Evolutionary conservation across 768 basidiomycete species (phyloP).

Genomic region (Cubamyces lactineus): DNA sequence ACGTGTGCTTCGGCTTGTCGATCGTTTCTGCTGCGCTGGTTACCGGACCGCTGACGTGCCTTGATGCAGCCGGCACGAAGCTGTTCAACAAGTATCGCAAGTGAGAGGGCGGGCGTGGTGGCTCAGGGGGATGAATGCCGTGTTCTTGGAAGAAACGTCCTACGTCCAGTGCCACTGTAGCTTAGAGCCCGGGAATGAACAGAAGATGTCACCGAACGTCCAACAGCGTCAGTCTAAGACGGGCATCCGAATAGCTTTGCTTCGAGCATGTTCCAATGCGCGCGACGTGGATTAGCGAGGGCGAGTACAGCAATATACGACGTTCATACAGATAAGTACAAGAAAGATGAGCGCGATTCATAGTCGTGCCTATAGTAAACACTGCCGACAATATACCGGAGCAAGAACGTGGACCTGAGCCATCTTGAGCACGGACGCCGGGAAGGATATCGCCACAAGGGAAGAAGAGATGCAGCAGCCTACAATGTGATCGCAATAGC

Average conservation of each 20-base stretch:
- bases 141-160: too few relatives aligned
- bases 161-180: too few relatives aligned
- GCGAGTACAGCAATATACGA: conserved; percentile 8
- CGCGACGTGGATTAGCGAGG: conserved; percentile 1
- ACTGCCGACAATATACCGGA: neutral
- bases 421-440: neutral
- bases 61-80: conserved; percentile 45
- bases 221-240: too few relatives aligned
- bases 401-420: neutral
- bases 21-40: neutral
- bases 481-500: neutral
- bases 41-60: neutral
- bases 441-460: neutral
- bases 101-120: neutral
- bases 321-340: conserved; percentile 13
- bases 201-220: too few relatives aligned
- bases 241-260: neutral
- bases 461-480: neutral
- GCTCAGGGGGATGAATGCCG: neutral
- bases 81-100: conserved; percentile 45
- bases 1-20: conserved; percentile 33
- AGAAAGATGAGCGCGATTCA: conserved; percentile 5
- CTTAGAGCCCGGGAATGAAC: too few relatives aligned
- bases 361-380: neutral
- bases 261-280: neutral